Evolutionary conservation across 768 basidiomycete species (phyloP).

Genomic region (Mycena polygramma): DNA sequence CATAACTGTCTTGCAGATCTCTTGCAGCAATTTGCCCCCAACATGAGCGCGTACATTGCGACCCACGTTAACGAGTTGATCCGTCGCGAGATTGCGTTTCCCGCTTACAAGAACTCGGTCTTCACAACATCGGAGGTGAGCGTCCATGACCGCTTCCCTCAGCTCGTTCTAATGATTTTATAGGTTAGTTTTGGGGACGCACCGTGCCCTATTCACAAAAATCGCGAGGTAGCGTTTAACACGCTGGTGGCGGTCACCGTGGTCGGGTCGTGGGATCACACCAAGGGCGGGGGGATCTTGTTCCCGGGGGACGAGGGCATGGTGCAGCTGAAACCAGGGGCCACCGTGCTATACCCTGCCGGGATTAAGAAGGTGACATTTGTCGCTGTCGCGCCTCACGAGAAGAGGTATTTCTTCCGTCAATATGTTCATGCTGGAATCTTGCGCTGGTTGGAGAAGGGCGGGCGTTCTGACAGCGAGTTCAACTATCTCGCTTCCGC

Average conservation of each 20-base stretch:
- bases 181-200: constrained; percentile 3
- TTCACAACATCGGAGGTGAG: constrained; percentile 16
- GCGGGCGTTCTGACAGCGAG: neutral
- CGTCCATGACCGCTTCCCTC: too few relatives aligned
- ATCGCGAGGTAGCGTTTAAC: neutral
- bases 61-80: neutral
- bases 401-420: neutral
- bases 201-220: neutral
- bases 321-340: neutral
- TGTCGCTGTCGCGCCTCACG: neutral
- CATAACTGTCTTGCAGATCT: neutral
- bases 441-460: constrained; percentile 9
- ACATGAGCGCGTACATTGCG: neutral
- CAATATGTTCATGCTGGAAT: neutral
- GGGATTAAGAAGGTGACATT: neutral
- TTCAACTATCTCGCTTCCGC: neutral
- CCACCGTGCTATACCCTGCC: neutral
- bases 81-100: neutral
- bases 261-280: neutral
- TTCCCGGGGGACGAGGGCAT: neutral
- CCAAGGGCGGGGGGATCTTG: neutral
- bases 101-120: neutral
- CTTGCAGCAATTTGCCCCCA: neutral
- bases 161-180: too few relatives aligned
- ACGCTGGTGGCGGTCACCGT: constrained; percentile 6